These are phyloP conservation scores for Achaetomium macrosporum DNA, from an alignment of 2,329 filamentous ascomycete genomes.

Conservation along the genomic window DNA sequence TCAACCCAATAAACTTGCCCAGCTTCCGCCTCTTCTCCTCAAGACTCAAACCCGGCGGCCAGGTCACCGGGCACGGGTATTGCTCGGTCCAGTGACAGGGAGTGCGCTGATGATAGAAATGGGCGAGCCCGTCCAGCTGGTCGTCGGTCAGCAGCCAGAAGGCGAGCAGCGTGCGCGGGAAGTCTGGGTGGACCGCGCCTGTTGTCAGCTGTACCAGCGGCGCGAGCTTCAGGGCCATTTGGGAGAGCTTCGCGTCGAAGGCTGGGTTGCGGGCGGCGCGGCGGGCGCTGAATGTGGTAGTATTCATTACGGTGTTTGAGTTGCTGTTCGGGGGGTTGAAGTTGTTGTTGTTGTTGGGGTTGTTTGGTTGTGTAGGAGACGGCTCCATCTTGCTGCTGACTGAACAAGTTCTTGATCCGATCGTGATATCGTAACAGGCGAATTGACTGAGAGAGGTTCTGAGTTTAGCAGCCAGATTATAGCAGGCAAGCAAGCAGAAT, in stretches of 20 bases:
- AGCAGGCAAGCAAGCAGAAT: background rate
- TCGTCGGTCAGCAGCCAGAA: conserved; percentile 69
- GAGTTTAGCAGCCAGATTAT: too few species aligned
- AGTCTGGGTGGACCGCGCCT: conserved; percentile 57
- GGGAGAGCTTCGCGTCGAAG: conserved; percentile 55
- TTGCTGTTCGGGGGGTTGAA: background rate
- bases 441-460: background rate
- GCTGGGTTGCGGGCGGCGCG: conserved; percentile 42
- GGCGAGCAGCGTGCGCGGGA: conserved; percentile 60
- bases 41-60: conserved; percentile 47
- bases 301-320: background rate
- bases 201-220: conserved; percentile 60
- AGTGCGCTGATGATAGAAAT: conserved; percentile 67
- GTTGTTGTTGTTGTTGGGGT: conserved; percentile 1
- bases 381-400: conserved; percentile 10
- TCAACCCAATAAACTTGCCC: conserved; percentile 66
- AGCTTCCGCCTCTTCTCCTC: conserved; percentile 68
- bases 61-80: conserved; percentile 65
- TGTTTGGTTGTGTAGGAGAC: conserved; percentile 9
- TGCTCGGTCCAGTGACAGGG: conserved; percentile 47
- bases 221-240: conserved; percentile 60
- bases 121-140: conserved; percentile 63
- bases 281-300: conserved; percentile 29
- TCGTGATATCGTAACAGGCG: background rate
- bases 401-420: background rate